These are phyloP conservation scores for Russula abietina DNA, from an alignment of 768 basidiomycete species.

Conservation along the genomic window DNA sequence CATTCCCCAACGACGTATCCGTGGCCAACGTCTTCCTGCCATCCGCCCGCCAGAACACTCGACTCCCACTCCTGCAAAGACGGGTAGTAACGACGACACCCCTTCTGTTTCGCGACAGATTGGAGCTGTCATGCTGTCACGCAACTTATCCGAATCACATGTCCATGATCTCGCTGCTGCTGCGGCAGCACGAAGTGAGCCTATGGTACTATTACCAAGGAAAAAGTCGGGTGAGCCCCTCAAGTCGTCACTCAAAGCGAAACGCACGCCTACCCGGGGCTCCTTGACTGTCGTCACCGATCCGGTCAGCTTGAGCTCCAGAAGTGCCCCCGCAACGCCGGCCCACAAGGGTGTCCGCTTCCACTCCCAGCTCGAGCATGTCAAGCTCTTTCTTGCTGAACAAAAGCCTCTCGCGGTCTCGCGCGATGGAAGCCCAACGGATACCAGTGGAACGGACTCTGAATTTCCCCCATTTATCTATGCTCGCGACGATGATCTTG, in stretches of 20 bases:
- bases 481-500: conserved; percentile 35
- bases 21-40: conserved; percentile 27
- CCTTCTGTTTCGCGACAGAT: conserved; percentile 7
- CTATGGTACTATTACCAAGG: conserved; percentile 43
- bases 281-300: conserved; percentile 49
- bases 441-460: conserved; percentile 73
- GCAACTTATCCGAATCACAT: conserved; percentile 24
- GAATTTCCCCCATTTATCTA: conserved; percentile 70
- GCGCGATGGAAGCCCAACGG: conserved; percentile 82
- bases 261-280: conserved; percentile 42
- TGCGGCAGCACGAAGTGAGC: not conserved
- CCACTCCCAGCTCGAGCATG: conserved; percentile 84
- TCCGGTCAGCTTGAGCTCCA: conserved; percentile 34
- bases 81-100: conserved; percentile 11
- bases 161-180: conserved; percentile 19
- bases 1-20: conserved; percentile 29
- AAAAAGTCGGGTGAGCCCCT: conserved; percentile 95
- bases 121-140: conserved; percentile 4
- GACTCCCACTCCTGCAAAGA: conserved; percentile 39
- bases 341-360: conserved; percentile 88
- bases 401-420: conserved; percentile 94
- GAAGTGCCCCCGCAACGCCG: conserved; percentile 81
- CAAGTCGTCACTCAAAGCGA: conserved; percentile 82
- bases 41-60: conserved; percentile 37
- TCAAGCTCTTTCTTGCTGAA: conserved; percentile 90